Evolutionary conservation across 2,329 filamentous ascomycete species (phyloP), one percentile per base, ranked within the genome.

Genomic region (Cytospora mali): DNA sequence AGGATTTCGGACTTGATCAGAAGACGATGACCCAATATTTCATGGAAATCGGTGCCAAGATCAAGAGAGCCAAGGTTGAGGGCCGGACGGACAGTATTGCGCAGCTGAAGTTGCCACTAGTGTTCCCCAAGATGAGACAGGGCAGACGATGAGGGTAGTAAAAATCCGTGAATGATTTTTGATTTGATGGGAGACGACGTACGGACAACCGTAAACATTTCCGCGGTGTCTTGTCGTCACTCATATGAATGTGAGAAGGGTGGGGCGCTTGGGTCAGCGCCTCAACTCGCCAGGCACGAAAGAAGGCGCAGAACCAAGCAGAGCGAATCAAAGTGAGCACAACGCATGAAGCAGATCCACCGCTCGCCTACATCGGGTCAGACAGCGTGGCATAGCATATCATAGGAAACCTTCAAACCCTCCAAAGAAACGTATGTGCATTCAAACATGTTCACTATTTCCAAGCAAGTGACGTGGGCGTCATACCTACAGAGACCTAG

Each of bases 21-120:
- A 89, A 85, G 75, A 80, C 86, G 71, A 87, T 94, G 70, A 83
- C 80, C 58, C 83, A 87, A 71, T 93, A 92, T 74, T 93, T 91
- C 74, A 77, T 80, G 54, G 91, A 94, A 74, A 87, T 95, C 67
- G 92, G 92, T 25, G 91, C 88, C 31, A 85, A 81, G 68, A 81
- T 91, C 31, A 85, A 82, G 73, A 77, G 80, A 67, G 80, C 84
- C 62, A 81, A 87, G 67, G 84, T 83, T 33, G 85, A 85, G 61
- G 86, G 87, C 65, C 82, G 76, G 64, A 75, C 75, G 62, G 69
- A 75, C 31, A 77, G 83, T 64, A 77, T 93, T 55, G 93, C 90
- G 14, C 87, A 87, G 68, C 78, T 98, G 70, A 85, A 83, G 69
- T 75, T 97, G 66, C 95, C 95, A 3, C 78, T 97, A 53, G 83